A percentile compares a stretch with the other conserved stretches of the same genome.
Conservation (phyloP, 2,329 filamentous ascomycete genomes). For the Ceratocystis alfenasii region DNA sequence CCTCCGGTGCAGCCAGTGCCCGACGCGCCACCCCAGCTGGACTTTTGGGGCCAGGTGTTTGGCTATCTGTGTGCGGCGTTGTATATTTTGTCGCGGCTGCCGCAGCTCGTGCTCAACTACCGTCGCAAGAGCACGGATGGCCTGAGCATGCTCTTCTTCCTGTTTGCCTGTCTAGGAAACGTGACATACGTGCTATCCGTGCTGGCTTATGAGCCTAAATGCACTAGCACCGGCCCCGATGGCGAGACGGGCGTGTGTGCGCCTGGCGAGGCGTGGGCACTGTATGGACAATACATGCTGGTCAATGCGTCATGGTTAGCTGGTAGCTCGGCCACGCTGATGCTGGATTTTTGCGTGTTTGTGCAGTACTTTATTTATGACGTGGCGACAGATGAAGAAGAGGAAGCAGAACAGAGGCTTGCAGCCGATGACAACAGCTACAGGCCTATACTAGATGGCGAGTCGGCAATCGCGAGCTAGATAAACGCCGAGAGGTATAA, state of each 20-base stretch:
- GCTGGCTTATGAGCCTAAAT: conserved; percentile 73
- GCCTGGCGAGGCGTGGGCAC: conserved; percentile 48
- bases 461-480: neutral
- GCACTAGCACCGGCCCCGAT: conserved; percentile 28
- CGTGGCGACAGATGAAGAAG: conserved; percentile 33
- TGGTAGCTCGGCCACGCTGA: conserved; percentile 75
- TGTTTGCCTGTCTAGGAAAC: conserved; percentile 93
- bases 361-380: conserved; percentile 83
- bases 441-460: neutral
- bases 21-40: conserved; percentile 44
- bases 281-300: conserved; percentile 73
- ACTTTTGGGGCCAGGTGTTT: conserved; percentile 72
- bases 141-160: conserved; percentile 85
- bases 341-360: conserved; percentile 79
- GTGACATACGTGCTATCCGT: conserved; percentile 87
- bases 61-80: conserved; percentile 83
- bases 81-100: conserved; percentile 80
- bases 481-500: neutral
- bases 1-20: conserved; percentile 29
- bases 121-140: conserved; percentile 86
- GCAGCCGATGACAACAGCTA: neutral
- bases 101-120: conserved; percentile 86
- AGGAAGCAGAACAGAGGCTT: conserved; percentile 18
- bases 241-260: conserved; percentile 39
- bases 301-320: conserved; percentile 86